These are phyloP conservation scores for Arthrinium puccinioides DNA, from an alignment of 2,329 filamentous ascomycete species.

Conservation along the genomic window DNA sequence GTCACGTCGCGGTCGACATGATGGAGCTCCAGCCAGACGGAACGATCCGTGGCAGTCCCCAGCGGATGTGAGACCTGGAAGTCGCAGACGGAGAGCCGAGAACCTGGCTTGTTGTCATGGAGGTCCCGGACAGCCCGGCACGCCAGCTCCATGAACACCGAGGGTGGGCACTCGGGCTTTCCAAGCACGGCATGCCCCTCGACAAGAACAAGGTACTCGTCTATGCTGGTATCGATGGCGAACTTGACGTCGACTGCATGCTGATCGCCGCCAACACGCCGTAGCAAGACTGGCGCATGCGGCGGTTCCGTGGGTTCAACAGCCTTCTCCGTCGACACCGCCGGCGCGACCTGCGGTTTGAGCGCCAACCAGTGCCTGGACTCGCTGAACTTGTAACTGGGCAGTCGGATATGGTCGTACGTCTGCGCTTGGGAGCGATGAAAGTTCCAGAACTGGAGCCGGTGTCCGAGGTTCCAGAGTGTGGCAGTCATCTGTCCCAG, in stretches of 20 bases:
- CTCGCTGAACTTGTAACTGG: background rate
- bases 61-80: background rate
- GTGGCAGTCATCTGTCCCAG: background rate
- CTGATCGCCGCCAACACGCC: background rate
- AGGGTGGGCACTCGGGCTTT: background rate
- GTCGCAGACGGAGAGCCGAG: background rate
- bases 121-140: background rate
- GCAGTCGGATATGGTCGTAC: background rate
- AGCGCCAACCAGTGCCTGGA: background rate
- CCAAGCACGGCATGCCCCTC: background rate
- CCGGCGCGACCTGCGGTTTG: background rate
- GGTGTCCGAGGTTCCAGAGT: conserved; percentile 4
- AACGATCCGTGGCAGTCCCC: background rate
- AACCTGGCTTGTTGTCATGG: background rate
- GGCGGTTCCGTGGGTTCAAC: background rate
- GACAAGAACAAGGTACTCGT: background rate
- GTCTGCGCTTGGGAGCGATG: background rate
- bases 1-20: background rate
- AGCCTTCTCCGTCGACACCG: background rate
- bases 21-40: too few species aligned
- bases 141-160: background rate
- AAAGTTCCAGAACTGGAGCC: conserved; percentile 4
- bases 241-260: background rate
- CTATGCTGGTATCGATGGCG: background rate
- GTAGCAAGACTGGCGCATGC: background rate